Base-by-base conservation (phyloP, 2,329 filamentous ascomycete species). In the Dactylellina haptotyla region DNA sequence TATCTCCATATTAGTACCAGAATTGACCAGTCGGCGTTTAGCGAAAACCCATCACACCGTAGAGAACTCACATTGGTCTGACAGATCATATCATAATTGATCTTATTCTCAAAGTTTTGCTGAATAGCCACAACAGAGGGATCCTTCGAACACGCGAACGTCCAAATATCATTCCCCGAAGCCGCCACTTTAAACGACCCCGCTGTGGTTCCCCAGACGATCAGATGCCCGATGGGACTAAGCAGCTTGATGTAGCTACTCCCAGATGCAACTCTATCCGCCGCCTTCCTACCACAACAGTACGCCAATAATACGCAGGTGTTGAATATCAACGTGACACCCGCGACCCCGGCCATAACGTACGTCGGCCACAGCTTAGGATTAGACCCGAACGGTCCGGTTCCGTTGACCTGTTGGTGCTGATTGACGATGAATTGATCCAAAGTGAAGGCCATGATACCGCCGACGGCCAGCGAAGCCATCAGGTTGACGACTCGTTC, bases 351-450 rank as follows among this genome's bases (percentile, higher is more conserved):
- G 9, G 61, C 48, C 69, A 73, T 65, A 5, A 73, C 69, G 20
- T 66, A 66, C 1, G 69, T 73, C 6, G 69, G 69, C 69, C 69
- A 73, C 12, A 73, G 69, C 18, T 73, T 73, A 8, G 69, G 69
- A n/a, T 73, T 73, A 26, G 69, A 14, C 4, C 69, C 69, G 28
- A 73, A 73, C 12, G 69, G 69, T 6, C 69, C 69, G 1, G 56
- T 51, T 25, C 69, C 69, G 54, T 73, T 73, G 32, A 73, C 34
- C 23, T 51, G 41, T 51, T 73, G 26, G 39, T 73, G 46, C 28
- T 73, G 43, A 39, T 34, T 73, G 0, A 73, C 69, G 48, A 73
- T 18, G 23, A 50, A 65, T 32, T 26, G 30, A 8, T 73, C 54
- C 14, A 73, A 41, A 12, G 69, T 73, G 26, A 50, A 73, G 26